Evolutionary conservation across 208 protist species (phyloP), one percentile per base, ranked within the genome.

Genomic region (Trypanosoma vivax): DNA sequence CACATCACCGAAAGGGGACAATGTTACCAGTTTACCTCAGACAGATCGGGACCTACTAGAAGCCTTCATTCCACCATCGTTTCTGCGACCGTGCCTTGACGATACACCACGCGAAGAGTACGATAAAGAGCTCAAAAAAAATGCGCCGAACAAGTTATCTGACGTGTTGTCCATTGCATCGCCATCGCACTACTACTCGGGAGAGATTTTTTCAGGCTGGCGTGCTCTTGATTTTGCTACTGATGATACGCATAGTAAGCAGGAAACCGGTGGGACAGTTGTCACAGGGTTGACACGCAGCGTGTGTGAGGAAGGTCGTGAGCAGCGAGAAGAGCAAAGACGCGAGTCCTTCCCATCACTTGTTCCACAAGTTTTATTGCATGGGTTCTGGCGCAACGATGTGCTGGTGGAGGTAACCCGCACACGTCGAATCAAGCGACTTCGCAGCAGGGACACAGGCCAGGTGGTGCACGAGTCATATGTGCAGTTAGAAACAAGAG

Each of bases 361-460:
- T 16, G 60, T 73, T 50, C 85, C 85, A 29, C 85, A 92, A 56
- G 29, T 92, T 35, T 51, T 90, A 16, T 27, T 88, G 6, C 52
- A 81, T 6, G 76, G 71, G 4, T 89, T 79, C 48, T 83, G 75
- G 43, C 69, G 85, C 27, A 92, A 92, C 49, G 85, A 92, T 53
- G 24, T 83, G 16, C 56, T 92, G 18, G 27, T 90, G 38, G 65
- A 75, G 14, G 73, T 92, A 37, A 73, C 56, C 33, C 55, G 65
- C 23, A 62, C 51, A 10, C 57, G 64, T 3, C 61, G 62, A 18
- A 39, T 88, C 18, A 73, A 77, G 6, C 77, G 78, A 16, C 54
- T 65, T 25, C 79, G 77, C 40, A 61, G 83, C 38, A 38, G 47
- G 2, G 41, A 24, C 29, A 88, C 79, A 1, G 80, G 83, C 14